Base-by-base conservation (phyloP, 352 stramenopile genomes). In the Phytophthora palmivora region DNA sequence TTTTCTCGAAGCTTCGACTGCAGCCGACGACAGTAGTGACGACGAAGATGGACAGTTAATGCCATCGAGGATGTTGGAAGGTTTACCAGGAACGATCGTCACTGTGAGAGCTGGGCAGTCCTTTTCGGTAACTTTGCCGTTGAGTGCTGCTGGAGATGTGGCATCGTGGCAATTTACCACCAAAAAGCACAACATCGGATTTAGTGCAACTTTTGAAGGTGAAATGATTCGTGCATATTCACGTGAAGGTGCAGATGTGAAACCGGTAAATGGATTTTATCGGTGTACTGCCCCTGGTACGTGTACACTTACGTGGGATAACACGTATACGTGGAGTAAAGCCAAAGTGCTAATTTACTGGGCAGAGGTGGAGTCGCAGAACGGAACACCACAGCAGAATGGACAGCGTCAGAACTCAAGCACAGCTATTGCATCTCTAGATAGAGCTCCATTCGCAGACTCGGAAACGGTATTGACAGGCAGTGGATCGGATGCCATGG, bases 301-400 rank as follows among this genome's bases (percentile, higher is more conserved):
- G 12, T 88, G 79, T 42, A 84, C 77, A 12, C 71, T 93, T 9
- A 87, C 82, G 19, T 93, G 84, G 84, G 84, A 93, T 66, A 93
- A 93, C 58, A 91, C 84, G 58, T 93, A 91, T 63, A 91, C 81
- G 21, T 93, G 84, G 84, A 87, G 82, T 57, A 89, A 91, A 41
- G 74, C 58, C 47, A 93, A 93, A 38, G 75, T 88, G 18, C 55
- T 93, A 3, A 77, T 91, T 19, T 93, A 93, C 65, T 89, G 79
- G 79, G 79, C 84, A 10, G 84, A 91, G 53, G 78, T 93, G 11
- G 74, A 88, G 50, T 70, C 79, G 22, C 58, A 58, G 4, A 66
- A 58, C 15, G 46, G 53, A 15, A 56, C 53, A 26, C 33, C 59
- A 8, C 62, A 66, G 14, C 57, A 57, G 14, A 68, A 59, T 59